Evolutionary conservation across 495 filamentous ascomycete genomes (phyloP), one percentile per base, ranked within the genome.

Genomic region (Hyaloscypha finlandica): DNA sequence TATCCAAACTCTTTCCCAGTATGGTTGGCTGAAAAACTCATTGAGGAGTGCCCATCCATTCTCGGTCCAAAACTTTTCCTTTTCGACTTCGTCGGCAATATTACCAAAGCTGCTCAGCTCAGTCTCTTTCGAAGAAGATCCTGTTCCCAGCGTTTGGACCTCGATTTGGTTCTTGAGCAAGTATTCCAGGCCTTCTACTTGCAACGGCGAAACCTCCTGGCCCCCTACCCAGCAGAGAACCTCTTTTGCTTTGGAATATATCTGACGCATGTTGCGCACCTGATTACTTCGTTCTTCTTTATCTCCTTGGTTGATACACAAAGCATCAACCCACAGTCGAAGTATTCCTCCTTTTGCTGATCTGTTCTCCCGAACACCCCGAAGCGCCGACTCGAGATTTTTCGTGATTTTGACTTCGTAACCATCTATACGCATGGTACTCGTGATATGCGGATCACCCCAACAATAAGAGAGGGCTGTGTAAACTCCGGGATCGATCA

Each of bases 261-360:
- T 74, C 12, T 66, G n/a, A 9, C 42, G 55, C 75, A 76, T 77
- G 35, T 66, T 58, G 4, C 29, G 30, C 4, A 77, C 65, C 63
- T 76, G 73, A n/a, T 59, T 4, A 30, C 32, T 63, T 33, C 69
- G 70, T 59, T 77, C 75, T 14, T 52, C 22, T 12, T 25, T 4
- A 58, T 76, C 67, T 12, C 60, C 48, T 59, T 76, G 75, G 45
- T 77, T 68, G 19, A 77, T 76, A 57, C 67, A 76, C 6, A 77
- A 59, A 3, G 71, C 69, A 55, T 77, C 75, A n/a, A 75, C 65
- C 75, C 74, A 77, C 29, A 75, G 51, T 12, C 12, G 12, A 12
- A 35, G 14, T 14, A 31, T 22, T 14, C 12, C 14, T 59, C 33
- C 20, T 12, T 59, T 59, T 11, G 25, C 57, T 35, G 14, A 16